Conservation (phyloP, 2,329 filamentous ascomycete genomes). For the Aspergillus fumigatiaffinis region DNA sequence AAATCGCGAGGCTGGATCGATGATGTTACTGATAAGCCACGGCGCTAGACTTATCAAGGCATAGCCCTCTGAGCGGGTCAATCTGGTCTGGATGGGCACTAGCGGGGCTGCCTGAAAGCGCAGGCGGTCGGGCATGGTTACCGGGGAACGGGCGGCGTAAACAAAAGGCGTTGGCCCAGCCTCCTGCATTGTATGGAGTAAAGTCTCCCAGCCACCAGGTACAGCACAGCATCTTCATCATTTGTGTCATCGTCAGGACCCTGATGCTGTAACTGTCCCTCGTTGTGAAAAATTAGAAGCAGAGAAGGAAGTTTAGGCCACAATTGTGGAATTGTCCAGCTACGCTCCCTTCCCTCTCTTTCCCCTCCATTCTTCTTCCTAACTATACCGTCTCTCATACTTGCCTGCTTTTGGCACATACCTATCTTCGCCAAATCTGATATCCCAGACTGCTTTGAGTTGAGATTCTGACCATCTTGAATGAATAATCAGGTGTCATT, state of each 20-base stretch:
- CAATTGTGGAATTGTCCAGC: conserved; percentile 26
- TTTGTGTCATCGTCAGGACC: background rate
- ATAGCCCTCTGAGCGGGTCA: conserved; percentile 3
- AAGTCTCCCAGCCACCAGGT: background rate
- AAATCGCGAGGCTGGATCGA: conserved; percentile 17
- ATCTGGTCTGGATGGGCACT: conserved; percentile 8
- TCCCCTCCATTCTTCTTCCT: conserved; percentile 23
- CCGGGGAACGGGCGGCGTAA: conserved; percentile 36
- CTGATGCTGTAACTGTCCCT: conserved; percentile 2
- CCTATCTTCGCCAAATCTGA: background rate
- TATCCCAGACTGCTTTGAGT: conserved; percentile 10
- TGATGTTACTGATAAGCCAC: conserved; percentile 13
- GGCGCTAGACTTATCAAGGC: conserved; percentile 9
- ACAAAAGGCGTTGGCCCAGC: conserved; percentile 43
- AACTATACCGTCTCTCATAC: conserved; percentile 9
- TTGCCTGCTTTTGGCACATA: conserved; percentile 16
- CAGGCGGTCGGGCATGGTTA: conserved; percentile 32
- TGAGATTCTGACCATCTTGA: conserved; percentile 22
- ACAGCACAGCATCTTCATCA: background rate
- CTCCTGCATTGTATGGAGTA: conserved; percentile 24
- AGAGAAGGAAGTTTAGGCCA: conserved; percentile 4
- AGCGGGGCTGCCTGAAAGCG: conserved; percentile 7
- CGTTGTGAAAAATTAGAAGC: conserved; percentile 3
- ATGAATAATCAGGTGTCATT: conserved; percentile 17
- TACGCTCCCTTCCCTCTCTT: conserved; percentile 32